Conservation (phyloP, 495 filamentous ascomycete species). For the Chaetomidium leptoderma region DNA sequence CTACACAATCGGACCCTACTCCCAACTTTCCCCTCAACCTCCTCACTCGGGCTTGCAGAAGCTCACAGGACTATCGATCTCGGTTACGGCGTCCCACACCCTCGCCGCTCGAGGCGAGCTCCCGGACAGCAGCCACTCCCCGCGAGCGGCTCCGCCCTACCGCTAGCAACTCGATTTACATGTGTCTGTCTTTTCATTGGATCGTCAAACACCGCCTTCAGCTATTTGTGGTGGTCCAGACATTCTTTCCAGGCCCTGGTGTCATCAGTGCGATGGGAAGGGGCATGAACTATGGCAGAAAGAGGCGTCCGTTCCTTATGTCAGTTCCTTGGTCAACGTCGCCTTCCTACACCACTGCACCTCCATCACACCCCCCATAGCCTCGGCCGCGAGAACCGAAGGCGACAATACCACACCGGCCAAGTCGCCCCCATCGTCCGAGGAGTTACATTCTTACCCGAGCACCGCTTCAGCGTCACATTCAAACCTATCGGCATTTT, state of each 20-base stretch:
- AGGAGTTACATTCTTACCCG: not conserved
- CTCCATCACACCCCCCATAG: not conserved
- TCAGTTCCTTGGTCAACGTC: not conserved
- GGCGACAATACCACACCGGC: not conserved
- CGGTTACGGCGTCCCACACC: not conserved
- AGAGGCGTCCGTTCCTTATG: not conserved
- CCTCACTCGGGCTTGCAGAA: not conserved
- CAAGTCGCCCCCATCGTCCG: not conserved
- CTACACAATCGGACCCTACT: not conserved
- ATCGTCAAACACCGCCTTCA: not conserved
- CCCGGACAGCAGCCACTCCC: not conserved
- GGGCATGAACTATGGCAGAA: not conserved
- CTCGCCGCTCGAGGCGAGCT: not conserved
- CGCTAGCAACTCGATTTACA: not conserved
- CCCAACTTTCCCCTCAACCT: not conserved
- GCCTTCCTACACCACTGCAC: slow-evolving; percentile 6
- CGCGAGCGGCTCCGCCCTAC: not conserved
- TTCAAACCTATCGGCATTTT: not conserved
- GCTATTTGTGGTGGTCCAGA: too few species aligned
- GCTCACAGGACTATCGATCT: slow-evolving; percentile 11
- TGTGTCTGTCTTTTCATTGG: not conserved
- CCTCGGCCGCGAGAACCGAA: not conserved
- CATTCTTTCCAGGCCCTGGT: not conserved
- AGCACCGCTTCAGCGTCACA: not conserved
- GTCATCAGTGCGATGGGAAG: not conserved